A percentile compares a stretch with the other conserved stretches of the same genome.
phyloP scores from a whole-genome alignment of 768 basidiomycete species.

The Podaxis sp. region DNA sequence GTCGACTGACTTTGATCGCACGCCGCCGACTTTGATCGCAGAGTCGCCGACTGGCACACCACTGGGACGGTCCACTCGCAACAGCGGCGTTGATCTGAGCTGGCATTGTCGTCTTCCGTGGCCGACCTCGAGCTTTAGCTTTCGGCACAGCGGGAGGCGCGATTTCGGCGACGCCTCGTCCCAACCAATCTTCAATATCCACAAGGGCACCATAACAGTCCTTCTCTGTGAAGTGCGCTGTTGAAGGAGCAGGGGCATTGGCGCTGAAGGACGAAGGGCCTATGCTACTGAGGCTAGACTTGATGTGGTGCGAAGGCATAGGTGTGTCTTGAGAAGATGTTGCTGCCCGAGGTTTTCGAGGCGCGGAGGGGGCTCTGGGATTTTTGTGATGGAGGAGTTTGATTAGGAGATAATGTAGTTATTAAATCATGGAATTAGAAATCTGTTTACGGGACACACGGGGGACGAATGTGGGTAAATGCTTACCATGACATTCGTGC shows the following conservation, averaged over 20 bases:
- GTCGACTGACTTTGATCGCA: background rate
- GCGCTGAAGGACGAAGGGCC: background rate
- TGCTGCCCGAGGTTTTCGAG: slow-evolving; percentile 45
- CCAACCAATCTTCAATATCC: slow-evolving; percentile 63
- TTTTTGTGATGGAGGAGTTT: slow-evolving; percentile 75
- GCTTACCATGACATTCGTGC: slow-evolving; percentile 89
- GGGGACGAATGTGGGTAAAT: background rate
- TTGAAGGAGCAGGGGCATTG: slow-evolving; percentile 22
- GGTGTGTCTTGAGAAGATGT: slow-evolving; percentile 24
- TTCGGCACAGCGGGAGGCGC: slow-evolving; percentile 26
- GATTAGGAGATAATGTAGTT: slow-evolving; percentile 81
- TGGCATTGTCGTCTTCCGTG: slow-evolving; percentile 30
- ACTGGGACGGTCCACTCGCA: slow-evolving; percentile 28
- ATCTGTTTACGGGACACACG: background rate
- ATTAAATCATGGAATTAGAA: slow-evolving; percentile 45
- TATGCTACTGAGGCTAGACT: too few relatives aligned
- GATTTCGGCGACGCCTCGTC: slow-evolving; percentile 40
- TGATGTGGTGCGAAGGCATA: slow-evolving; percentile 3
- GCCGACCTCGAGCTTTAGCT: slow-evolving; percentile 32
- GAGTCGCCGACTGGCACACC: background rate
- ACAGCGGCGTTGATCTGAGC: background rate
- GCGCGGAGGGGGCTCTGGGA: slow-evolving; percentile 51
- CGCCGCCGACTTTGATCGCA: background rate
- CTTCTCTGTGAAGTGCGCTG: slow-evolving; percentile 51
- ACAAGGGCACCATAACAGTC: slow-evolving; percentile 69